Conservation (phyloP, 352 stramenopile genomes). For the Phytophthora tentaculata region DNA sequence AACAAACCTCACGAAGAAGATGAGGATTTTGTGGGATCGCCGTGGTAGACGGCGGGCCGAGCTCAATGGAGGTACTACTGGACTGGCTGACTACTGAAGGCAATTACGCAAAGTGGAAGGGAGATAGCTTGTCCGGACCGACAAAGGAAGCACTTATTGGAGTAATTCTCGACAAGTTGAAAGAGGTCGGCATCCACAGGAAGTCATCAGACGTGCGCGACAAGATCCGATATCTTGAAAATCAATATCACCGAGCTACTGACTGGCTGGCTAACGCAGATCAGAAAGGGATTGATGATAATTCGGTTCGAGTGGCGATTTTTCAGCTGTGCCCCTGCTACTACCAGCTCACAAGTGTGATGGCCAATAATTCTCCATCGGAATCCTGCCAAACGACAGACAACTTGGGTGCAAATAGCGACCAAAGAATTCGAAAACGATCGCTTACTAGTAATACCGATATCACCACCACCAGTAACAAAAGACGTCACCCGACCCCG, state of each 20-base stretch:
- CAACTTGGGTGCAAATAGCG: not conserved
- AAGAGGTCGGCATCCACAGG: not conserved
- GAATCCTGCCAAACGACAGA: not conserved
- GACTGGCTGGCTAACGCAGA: not conserved
- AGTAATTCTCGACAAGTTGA: constrained; percentile 6
- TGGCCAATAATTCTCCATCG: not conserved
- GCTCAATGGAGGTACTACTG: not conserved
- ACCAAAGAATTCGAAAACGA: not conserved
- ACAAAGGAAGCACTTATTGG: not conserved
- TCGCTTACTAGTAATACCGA: not conserved
- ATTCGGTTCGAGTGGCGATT: not conserved
- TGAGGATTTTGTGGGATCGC: not conserved
- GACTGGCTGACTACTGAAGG: constrained; percentile 2
- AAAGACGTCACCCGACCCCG: not conserved
- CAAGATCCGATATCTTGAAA: not conserved
- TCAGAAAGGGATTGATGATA: not conserved
- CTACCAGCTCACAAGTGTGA: not conserved
- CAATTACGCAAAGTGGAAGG: constrained; percentile 1
- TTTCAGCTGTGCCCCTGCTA: not conserved
- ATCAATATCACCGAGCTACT: not conserved
- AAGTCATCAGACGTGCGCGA: not conserved
- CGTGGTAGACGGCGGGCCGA: not conserved
- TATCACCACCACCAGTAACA: not conserved
- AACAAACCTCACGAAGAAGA: not conserved
- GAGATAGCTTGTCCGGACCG: not conserved